A percentile compares a stretch with the other conserved stretches of the same genome.
Evolutionary conservation across 345 rosid genomes (phyloP).

Genomic region (Mangifera indica): DNA sequence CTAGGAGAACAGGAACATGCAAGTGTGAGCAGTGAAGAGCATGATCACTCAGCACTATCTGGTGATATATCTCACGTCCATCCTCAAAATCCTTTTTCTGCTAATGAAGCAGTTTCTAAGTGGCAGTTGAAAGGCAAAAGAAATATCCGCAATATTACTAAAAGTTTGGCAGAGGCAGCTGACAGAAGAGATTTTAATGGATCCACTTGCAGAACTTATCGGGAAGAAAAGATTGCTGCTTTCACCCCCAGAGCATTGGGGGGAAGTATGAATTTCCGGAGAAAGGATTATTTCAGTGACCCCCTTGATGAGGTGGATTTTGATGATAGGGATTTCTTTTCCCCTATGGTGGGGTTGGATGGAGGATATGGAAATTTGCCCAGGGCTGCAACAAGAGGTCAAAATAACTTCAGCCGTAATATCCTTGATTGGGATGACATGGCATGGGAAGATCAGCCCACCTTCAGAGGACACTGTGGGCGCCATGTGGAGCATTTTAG

Average conservation of each 20-base stretch:
- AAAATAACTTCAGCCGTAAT: slow-evolving; percentile 35
- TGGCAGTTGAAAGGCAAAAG: slow-evolving; percentile 95
- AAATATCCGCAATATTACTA: slow-evolving; percentile 64
- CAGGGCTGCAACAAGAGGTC: slow-evolving; percentile 41
- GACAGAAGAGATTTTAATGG: slow-evolving; percentile 33
- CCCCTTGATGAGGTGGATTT: slow-evolving; percentile 47
- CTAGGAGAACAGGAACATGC: slow-evolving; percentile 50
- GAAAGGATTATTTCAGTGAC: slow-evolving; percentile 36
- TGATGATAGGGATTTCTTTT: slow-evolving; percentile 39
- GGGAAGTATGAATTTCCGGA: slow-evolving; percentile 37
- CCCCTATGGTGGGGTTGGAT: slow-evolving; percentile 37
- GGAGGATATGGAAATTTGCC: slow-evolving; percentile 41
- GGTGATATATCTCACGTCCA: slow-evolving; percentile 55
- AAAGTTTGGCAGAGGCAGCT: slow-evolving; percentile 42
- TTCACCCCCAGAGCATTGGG: slow-evolving; percentile 43
- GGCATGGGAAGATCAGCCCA: slow-evolving; percentile 48
- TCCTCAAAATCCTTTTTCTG: slow-evolving; percentile 44
- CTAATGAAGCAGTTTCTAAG: slow-evolving; percentile 69
- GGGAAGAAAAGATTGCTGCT: slow-evolving; percentile 39
- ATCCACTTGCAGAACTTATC: slow-evolving; percentile 38
- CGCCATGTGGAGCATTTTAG: slow-evolving; percentile 36
- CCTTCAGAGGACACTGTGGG: slow-evolving; percentile 39
- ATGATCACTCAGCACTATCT: slow-evolving; percentile 66
- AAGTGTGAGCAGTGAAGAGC: slow-evolving; percentile 78
- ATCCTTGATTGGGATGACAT: slow-evolving; percentile 57